Evolutionary conservation across 306 rosid genomes (phyloP).

Genomic region (Phaseolus lunatus): DNA sequence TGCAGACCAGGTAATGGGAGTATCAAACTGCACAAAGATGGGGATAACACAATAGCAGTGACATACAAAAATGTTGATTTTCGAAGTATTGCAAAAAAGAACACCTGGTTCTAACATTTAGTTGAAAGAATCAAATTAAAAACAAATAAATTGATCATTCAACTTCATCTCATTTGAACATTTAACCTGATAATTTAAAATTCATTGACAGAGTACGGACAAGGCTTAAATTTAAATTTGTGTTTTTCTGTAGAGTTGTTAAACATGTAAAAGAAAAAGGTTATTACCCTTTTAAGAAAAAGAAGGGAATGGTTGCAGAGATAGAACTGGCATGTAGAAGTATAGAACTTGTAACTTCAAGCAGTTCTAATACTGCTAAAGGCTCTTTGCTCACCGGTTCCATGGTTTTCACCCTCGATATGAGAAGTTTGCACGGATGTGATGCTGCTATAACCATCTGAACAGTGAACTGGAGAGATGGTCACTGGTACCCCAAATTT

Average conservation of each 20-base stretch:
- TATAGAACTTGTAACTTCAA: conserved; percentile 38
- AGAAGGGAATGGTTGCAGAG: conserved; percentile 26
- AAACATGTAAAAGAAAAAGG: conserved; percentile 8
- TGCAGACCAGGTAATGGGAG: conserved; percentile 60
- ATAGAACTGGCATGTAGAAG: conserved; percentile 30
- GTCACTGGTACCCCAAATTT: conserved; percentile 38
- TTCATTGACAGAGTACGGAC: background rate
- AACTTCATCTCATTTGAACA: conserved; percentile 15
- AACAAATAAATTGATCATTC: background rate
- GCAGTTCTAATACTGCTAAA: conserved; percentile 35
- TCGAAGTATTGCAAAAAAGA: conserved; percentile 19
- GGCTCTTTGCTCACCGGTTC: conserved; percentile 48
- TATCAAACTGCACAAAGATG: conserved; percentile 58
- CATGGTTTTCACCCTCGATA: conserved; percentile 42
- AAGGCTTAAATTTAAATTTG: background rate
- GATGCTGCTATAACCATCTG: conserved; percentile 38
- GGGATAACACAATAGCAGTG: conserved; percentile 32
- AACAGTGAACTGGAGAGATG: conserved; percentile 45
- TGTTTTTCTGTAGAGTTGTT: background rate
- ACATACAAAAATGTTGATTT: conserved; percentile 2
- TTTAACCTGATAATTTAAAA: background rate
- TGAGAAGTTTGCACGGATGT: conserved; percentile 45
- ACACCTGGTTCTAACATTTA: background rate
- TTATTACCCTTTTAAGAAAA: conserved; percentile 43
- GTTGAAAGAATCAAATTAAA: conserved; percentile 20